Percentiles rank a stretch among this genome's conserved stretches.
Evolutionary conservation across 192 early-diverging fungal species (phyloP).

Genomic region (Dissophora ornata): DNA sequence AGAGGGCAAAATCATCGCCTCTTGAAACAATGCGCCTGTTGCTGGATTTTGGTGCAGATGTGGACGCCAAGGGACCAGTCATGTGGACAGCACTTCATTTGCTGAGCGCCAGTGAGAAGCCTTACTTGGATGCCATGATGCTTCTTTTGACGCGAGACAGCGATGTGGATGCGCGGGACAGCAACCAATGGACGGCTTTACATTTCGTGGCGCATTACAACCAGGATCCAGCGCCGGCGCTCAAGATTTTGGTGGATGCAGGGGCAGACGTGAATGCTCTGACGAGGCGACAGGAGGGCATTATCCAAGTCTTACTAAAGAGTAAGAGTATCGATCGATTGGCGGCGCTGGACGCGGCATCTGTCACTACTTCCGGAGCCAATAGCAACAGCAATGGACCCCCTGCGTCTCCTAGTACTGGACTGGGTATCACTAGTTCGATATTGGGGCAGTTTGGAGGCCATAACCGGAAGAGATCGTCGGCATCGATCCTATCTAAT

Average conservation of each 20-base stretch:
- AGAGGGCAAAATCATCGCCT: constrained; percentile 40
- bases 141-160: constrained; percentile 37
- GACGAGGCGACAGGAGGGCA: constrained; percentile 41
- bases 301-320: constrained; percentile 46
- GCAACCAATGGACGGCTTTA: constrained; percentile 47
- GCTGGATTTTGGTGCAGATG: constrained; percentile 44
- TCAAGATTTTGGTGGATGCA: constrained; percentile 54
- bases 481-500: constrained; percentile 20
- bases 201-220: constrained; percentile 55
- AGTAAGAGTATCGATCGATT: constrained; percentile 53
- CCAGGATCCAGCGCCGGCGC: constrained; percentile 48
- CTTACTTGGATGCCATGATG: constrained; percentile 50
- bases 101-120: constrained; percentile 39
- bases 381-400: constrained; percentile 8
- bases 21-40: constrained; percentile 46
- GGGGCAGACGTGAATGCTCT: constrained; percentile 50
- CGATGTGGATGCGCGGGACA: constrained; percentile 48
- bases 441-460: constrained; percentile 25
- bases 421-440: constrained; percentile 6
- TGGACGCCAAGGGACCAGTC: constrained; percentile 49
- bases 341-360: constrained; percentile 23
- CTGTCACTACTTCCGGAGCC: not conserved
- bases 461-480: constrained; percentile 28
- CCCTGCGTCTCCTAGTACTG: constrained; percentile 18
- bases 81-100: constrained; percentile 54